Evolutionary conservation across 2,329 filamentous ascomycete species (phyloP), one percentile per base, ranked within the genome.

Genomic region (Ceratocystis ficicola): DNA sequence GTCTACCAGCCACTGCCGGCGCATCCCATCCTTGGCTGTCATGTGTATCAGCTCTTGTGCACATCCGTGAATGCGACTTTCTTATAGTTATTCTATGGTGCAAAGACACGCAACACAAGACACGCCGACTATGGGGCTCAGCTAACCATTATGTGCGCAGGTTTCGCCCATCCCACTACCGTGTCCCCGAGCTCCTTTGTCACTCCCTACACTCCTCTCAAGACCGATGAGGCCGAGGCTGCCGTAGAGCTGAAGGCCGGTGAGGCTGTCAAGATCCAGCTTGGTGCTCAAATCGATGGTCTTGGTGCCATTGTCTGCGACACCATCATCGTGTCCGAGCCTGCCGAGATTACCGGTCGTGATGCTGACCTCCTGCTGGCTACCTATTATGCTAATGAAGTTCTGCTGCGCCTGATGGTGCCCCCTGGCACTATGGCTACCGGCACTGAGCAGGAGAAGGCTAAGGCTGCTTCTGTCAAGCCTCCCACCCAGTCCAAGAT

Each of bases 231-330:
- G 75, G 85, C 87, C 75, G 94, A 99, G 80, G 90, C 93, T 69
- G 83, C 82, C 67, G 81, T 83, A 62, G 85, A 86, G 73, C 82
- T 99, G 72, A 89, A 96, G 80, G 83, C 87, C 63, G 88, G 86
- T 69, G 94, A 99, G 79, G 79, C 89, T 69, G 83, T 96, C 78
- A 99, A 99, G 85, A 94, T 99, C 75, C 94, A 99, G 79, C 85
- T 99, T n/a, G 94, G 94, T 73, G 94, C 94, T 64, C 94, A 99
- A 80, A 96, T 99, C 70, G 90, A 97, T 78, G 94, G 94, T 65
- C 95, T 97, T 74, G 91, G 90, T 72, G 89, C 93, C 71, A 96
- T 99, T 74, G 89, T 96, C 72, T 96, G 94, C 79, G 89, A 96
- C 77, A 95, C 90, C 68, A 82, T 97, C 71, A 76, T 96, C 67